Conservation (phyloP, 495 filamentous ascomycete species). For the Talaromyces borbonicus region DNA sequence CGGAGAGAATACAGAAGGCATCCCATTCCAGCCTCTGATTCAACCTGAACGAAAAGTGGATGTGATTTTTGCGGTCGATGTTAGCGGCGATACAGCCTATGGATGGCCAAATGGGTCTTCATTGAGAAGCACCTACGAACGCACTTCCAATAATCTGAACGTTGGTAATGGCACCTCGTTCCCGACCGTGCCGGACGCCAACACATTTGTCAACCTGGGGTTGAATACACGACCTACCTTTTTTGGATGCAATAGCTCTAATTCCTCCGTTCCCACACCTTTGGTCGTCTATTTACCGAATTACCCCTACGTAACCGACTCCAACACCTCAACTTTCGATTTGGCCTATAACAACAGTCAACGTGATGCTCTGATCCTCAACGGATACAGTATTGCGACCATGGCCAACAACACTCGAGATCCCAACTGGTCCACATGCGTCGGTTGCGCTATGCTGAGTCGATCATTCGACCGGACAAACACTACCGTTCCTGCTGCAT, state of each 20-base stretch:
- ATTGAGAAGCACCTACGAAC: conserved; percentile 74
- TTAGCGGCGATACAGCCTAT: conserved; percentile 62
- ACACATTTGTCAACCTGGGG: conserved; percentile 80
- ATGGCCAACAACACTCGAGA: conserved; percentile 65
- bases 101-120: conserved; percentile 85
- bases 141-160: conserved; percentile 41
- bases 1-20: conserved; percentile 78
- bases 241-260: conserved; percentile 76
- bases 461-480: conserved; percentile 60
- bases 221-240: conserved; percentile 82
- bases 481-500: conserved; percentile 53
- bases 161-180: conserved; percentile 78
- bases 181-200: conserved; percentile 68
- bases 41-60: conserved; percentile 72
- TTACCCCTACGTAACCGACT: conserved; percentile 59
- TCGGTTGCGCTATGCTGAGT: conserved; percentile 81
- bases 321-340: conserved; percentile 68
- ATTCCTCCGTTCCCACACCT: conserved; percentile 46
- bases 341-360: conserved; percentile 48
- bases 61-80: conserved; percentile 84
- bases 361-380: conserved; percentile 69
- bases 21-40: conserved; percentile 78
- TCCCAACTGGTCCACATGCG: conserved; percentile 78
- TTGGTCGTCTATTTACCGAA: conserved; percentile 90
- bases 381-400: conserved; percentile 75